These are phyloP conservation scores for Erodium moschatum DNA, from an alignment of 441 rosid genomes.

Conservation along the genomic window DNA sequence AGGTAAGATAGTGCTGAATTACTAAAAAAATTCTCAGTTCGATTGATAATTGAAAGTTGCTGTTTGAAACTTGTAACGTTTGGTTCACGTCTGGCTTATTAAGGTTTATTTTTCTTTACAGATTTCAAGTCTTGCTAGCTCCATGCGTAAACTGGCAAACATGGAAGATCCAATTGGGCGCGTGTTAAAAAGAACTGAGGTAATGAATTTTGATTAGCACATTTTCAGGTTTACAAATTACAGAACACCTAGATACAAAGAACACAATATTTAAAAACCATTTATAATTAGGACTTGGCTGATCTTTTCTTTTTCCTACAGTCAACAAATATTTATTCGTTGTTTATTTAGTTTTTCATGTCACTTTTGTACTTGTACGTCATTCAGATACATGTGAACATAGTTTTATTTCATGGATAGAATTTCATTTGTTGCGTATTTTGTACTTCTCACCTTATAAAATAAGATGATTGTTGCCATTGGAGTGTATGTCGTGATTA, in stretches of 20 bases:
- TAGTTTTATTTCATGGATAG: conserved; percentile 1
- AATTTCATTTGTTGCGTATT: background rate
- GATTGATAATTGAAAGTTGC: background rate
- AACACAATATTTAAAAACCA: background rate
- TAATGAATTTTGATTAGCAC: conserved; percentile 26
- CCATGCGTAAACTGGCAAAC: conserved; percentile 79
- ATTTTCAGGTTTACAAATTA: background rate
- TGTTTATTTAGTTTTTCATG: background rate
- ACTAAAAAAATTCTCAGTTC: background rate
- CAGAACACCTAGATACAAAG: background rate
- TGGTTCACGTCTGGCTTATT: background rate
- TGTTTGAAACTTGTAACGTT: background rate
- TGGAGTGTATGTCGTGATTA: background rate
- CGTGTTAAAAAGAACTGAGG: conserved; percentile 79
- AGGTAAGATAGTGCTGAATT: conserved; percentile 38
- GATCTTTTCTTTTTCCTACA: background rate
- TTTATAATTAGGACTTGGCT: background rate
- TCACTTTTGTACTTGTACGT: background rate
- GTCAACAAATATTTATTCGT: background rate
- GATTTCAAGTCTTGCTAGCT: conserved; percentile 71
- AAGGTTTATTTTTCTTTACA: conserved; percentile 29
- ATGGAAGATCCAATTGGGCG: conserved; percentile 92
- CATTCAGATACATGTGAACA: background rate
- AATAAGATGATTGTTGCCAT: background rate
- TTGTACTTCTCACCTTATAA: background rate